Conservation (phyloP, 2,329 filamentous ascomycete species). For the Colletotrichum gloeosporioides region DNA sequence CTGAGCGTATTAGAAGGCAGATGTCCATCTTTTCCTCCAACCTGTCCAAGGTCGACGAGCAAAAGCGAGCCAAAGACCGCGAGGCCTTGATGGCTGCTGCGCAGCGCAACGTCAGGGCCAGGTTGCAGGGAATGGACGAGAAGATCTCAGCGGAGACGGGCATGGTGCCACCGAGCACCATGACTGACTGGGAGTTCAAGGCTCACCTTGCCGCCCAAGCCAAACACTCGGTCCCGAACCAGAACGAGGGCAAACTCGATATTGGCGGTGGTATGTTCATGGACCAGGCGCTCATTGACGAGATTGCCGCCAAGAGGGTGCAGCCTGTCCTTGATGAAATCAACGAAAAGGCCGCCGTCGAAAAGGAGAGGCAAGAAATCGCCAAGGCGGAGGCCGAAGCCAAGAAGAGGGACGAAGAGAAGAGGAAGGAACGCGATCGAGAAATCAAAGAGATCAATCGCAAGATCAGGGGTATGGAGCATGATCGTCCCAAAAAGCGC, state of each 20-base stretch:
- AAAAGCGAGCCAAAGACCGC: conserved; percentile 78
- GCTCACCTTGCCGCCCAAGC: conserved; percentile 73
- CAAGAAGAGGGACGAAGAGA: conserved; percentile 63
- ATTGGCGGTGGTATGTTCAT: conserved; percentile 85
- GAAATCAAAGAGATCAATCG: conserved; percentile 59
- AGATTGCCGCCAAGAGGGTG: conserved; percentile 76
- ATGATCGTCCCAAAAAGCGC: background rate
- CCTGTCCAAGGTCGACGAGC: conserved; percentile 71
- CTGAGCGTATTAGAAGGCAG: conserved; percentile 75
- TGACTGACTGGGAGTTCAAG: conserved; percentile 80
- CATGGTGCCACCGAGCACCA: conserved; percentile 69
- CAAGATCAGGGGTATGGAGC: conserved; percentile 63
- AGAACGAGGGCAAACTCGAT: conserved; percentile 62
- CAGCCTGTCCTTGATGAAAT: conserved; percentile 89
- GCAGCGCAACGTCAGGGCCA: conserved; percentile 83
- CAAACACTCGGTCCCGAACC: conserved; percentile 54
- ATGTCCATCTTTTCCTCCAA: conserved; percentile 79
- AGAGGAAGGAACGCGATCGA: conserved; percentile 55
- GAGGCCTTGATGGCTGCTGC: conserved; percentile 78
- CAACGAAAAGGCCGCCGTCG: conserved; percentile 75
- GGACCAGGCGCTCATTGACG: conserved; percentile 78
- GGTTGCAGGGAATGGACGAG: conserved; percentile 82
- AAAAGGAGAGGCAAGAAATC: conserved; percentile 70
- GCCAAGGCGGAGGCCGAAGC: conserved; percentile 68
- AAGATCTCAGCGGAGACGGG: conserved; percentile 79